phyloP scores from a whole-genome alignment of 306 rosid species.

The Chamaecrista fasciculata region DNA sequence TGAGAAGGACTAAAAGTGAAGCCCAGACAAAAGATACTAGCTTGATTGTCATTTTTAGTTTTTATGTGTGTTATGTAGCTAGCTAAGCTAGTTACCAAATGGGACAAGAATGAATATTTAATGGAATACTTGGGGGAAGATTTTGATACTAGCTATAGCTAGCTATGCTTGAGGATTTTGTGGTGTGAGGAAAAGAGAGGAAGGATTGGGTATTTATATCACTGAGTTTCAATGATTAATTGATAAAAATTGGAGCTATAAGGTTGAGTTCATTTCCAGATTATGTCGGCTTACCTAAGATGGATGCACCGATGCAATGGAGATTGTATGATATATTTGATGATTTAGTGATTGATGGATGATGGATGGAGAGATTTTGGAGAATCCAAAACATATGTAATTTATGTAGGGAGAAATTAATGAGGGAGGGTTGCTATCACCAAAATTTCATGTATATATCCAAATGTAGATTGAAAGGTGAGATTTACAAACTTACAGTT shows the following conservation, averaged over 20 bases:
- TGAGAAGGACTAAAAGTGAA: conserved; percentile 18
- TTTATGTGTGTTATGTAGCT: no score
- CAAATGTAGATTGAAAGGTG: background rate
- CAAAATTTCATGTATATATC: background rate
- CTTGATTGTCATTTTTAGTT: conserved; percentile 12
- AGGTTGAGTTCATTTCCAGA: background rate
- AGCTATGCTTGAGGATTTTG: background rate
- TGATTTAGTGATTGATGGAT: background rate
- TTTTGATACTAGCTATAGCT: background rate
- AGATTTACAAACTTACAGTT: background rate
- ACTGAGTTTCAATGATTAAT: background rate
- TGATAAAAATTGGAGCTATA: background rate
- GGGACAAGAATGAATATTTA: background rate
- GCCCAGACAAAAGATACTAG: conserved; percentile 21
- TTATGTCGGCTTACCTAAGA: conserved; percentile 27
- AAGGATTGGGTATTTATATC: conserved; percentile 28
- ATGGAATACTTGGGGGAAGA: background rate
- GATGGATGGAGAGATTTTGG: background rate
- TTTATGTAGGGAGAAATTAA: no score
- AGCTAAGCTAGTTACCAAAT: no score
- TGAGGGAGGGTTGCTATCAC: no score
- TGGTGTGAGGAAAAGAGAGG: background rate
- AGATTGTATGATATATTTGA: conserved; percentile 11
- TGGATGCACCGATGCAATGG: background rate
- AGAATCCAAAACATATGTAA: no score